These are phyloP conservation scores for Podila epicladia DNA, from an alignment of 192 early-diverging fungal species.

Conservation along the genomic window DNA sequence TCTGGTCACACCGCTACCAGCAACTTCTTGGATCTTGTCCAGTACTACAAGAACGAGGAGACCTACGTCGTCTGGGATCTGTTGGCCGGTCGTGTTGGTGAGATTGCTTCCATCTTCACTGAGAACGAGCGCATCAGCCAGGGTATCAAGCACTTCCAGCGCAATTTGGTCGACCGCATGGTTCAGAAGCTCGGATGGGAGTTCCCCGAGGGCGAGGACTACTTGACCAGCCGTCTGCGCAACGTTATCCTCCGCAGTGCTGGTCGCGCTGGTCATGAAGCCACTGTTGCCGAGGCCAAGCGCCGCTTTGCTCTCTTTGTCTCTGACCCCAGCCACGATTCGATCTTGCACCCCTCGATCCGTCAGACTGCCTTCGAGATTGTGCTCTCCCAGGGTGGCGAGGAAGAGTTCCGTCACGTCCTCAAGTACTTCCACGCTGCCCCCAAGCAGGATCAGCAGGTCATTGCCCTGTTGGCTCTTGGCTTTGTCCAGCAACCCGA, in stretches of 20 bases:
- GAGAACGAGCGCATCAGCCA: constrained; percentile 67
- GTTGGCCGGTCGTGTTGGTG: constrained; percentile 66
- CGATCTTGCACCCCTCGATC: constrained; percentile 79
- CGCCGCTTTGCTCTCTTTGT: constrained; percentile 74
- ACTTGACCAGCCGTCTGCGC: constrained; percentile 79
- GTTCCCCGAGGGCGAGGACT: constrained; percentile 75
- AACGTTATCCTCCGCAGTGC: constrained; percentile 79
- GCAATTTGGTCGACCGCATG: constrained; percentile 78
- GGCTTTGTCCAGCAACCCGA: constrained; percentile 67
- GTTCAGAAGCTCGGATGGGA: constrained; percentile 84
- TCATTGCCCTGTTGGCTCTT: constrained; percentile 73
- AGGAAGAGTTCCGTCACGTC: constrained; percentile 72
- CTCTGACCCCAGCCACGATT: constrained; percentile 68
- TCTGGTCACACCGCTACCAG: constrained; percentile 85
- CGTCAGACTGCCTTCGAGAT: constrained; percentile 76
- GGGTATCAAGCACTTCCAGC: constrained; percentile 75
- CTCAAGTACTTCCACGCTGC: constrained; percentile 69
- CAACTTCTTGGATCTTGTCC: constrained; percentile 78
- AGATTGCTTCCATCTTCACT: constrained; percentile 74
- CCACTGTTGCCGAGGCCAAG: constrained; percentile 73
- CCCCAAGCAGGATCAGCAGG: constrained; percentile 73
- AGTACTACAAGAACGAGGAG: constrained; percentile 78
- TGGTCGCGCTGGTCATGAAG: constrained; percentile 72
- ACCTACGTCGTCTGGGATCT: constrained; percentile 83
- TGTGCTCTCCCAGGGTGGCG: constrained; percentile 71